Evolutionary conservation across 2,329 filamentous ascomycete genomes (phyloP), one percentile per base, ranked within the genome.

Genomic region (Monosporascus sp.): DNA sequence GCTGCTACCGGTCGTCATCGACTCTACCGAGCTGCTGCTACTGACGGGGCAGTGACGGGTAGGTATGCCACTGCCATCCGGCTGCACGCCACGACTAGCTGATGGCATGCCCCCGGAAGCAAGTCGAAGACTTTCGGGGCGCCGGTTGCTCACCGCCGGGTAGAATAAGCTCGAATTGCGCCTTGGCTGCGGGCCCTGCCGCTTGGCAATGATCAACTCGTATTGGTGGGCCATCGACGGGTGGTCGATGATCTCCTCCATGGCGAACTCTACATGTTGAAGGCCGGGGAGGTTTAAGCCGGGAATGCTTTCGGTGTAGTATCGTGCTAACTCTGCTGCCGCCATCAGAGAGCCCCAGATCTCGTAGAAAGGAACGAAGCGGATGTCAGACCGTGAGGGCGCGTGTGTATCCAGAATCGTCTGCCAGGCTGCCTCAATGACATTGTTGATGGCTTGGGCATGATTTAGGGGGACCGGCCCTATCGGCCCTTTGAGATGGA

Each of bases 171-270:
- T 66, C 31, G 50, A 57, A 8, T 54, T 60, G 41, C 54, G 62
- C 39, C 50, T 60, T 11, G 61, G 36, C 22, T 60, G 56, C 8
- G 58, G 51, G 8, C 46, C 46, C 39, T 63, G 62, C 50, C 62
- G 60, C 49, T 65, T 66, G 1, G 65, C 59, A 25, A 69, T 64
- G 50, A 69, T 67, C 41, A 69, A 51, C 54, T 77, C 76, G 55
- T 78, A 74, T 52, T 81, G 78, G 17, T 70, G 66, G 39, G 70
- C 65, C 72, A 80, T 77, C 22, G 76, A 79, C 6, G 78, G 76
- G 55, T 78, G 65, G 14, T 75, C 67, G n/a, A 80, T 64, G 22
- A 81, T 69, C 35, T 81, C 78, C 48, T 77, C 76, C 50, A 76
- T 72, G 0, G 70, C 72, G 5, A 78, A 62, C 9, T 64, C 62